Percentiles rank a stretch among this genome's conserved stretches.
Conservation (phyloP, 1,284 basidiomycete species). For the Cryptococcus wingfieldii region DNA sequence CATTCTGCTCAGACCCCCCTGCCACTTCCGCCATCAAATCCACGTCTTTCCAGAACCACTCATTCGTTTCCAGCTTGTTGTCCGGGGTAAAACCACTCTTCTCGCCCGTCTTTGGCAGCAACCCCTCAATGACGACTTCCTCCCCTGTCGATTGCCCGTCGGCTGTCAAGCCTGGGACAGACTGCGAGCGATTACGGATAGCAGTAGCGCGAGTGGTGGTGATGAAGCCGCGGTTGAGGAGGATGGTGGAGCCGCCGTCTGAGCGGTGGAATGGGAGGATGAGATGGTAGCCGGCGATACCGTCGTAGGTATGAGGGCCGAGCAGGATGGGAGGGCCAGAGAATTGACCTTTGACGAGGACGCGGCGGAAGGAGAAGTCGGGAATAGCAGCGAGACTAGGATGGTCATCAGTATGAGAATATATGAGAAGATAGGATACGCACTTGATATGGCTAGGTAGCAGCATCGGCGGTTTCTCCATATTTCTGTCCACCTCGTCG, state of each 20-base stretch:
- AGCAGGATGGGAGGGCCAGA: conserved; percentile 74
- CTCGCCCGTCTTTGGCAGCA: conserved; percentile 59
- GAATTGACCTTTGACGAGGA: conserved; percentile 71
- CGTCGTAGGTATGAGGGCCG: conserved; percentile 80
- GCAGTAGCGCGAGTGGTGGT: conserved; percentile 46
- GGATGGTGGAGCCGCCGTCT: conserved; percentile 51
- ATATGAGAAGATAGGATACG: conserved; percentile 31
- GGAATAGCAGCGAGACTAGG: conserved; percentile 59
- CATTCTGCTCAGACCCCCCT: conserved; percentile 63
- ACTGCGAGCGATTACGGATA: conserved; percentile 52
- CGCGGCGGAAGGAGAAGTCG: conserved; percentile 82
- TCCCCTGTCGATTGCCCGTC: conserved; percentile 18
- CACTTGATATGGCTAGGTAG: conserved; percentile 87
- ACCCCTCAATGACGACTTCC: conserved; percentile 53
- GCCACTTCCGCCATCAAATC: conserved; percentile 71
- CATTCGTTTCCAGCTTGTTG: conserved; percentile 71
- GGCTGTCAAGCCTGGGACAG: conserved; percentile 29
- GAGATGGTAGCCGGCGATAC: conserved; percentile 74
- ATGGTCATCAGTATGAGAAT: not conserved
- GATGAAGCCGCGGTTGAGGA: conserved; percentile 92
- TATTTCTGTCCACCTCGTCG: conserved; percentile 88
- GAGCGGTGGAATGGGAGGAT: conserved; percentile 76
- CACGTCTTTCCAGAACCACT: conserved; percentile 92
- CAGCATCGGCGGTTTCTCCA: conserved; percentile 70
- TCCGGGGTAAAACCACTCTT: conserved; percentile 70